Evolutionary conservation across 768 basidiomycete genomes (phyloP).

Genomic region (Mycena maculata): DNA sequence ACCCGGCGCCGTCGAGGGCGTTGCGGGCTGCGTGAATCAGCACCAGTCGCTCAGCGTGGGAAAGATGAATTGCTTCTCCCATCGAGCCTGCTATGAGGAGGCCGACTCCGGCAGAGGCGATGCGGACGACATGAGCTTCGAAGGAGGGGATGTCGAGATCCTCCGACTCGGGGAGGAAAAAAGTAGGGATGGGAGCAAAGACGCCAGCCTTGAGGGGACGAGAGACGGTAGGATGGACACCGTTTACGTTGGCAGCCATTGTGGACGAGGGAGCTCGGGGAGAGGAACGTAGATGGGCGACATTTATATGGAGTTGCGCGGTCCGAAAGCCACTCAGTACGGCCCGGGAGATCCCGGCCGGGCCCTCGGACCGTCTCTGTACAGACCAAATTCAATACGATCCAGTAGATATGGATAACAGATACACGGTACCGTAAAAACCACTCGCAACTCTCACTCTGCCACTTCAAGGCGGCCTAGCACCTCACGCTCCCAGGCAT

Average conservation of each 20-base stretch:
- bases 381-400: background rate
- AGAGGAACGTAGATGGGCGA: background rate
- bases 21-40: slow-evolving; percentile 76
- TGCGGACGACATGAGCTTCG: slow-evolving; percentile 70
- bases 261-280: slow-evolving; percentile 32
- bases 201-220: slow-evolving; percentile 81
- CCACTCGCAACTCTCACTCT: slow-evolving; percentile 36
- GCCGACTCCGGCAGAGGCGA: slow-evolving; percentile 75
- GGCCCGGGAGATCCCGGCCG: background rate
- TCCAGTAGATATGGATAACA: too few species aligned
- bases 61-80: slow-evolving; percentile 85
- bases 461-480: slow-evolving; percentile 74
- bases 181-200: slow-evolving; percentile 88
- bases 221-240: slow-evolving; percentile 42
- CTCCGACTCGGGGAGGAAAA: slow-evolving; percentile 80
- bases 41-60: slow-evolving; percentile 72
- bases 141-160: slow-evolving; percentile 84
- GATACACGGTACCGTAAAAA: too few species aligned
- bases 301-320: slow-evolving; percentile 4
- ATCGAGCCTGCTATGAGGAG: slow-evolving; percentile 84
- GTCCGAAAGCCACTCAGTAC: background rate
- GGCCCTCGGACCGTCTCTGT: background rate
- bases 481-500: slow-evolving; percentile 86
- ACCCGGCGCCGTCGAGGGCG: slow-evolving; percentile 75
- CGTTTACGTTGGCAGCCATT: slow-evolving; percentile 56